phyloP scores from a whole-genome alignment of 202 grass and related monocot species.

The Elaeis oleifera region DNA sequence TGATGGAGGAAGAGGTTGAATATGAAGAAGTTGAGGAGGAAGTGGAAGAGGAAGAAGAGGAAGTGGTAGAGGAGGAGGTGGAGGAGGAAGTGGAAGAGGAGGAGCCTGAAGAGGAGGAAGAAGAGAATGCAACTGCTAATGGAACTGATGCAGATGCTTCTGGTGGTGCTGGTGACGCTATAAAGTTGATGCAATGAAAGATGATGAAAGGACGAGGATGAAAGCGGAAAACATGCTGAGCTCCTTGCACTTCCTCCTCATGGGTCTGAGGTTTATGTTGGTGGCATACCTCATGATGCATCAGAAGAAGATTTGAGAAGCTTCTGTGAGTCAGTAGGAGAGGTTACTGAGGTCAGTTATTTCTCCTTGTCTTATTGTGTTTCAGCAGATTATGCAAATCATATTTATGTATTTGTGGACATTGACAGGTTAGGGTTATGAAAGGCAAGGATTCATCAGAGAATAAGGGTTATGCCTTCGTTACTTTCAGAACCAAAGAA shows the following conservation, averaged over 20 bases:
- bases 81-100: background rate
- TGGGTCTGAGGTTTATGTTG: no score
- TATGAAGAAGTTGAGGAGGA: conserved; percentile 66
- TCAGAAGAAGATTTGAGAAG: no score
- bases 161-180: no score
- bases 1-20: conserved; percentile 68
- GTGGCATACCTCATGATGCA: no score
- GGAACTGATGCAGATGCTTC: no score
- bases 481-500: conserved; percentile 58
- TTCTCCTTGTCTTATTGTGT: conserved; percentile 7
- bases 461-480: conserved; percentile 67
- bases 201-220: no score
- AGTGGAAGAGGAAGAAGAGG: conserved; percentile 18
- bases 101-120: conserved; percentile 9
- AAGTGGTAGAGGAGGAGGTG: conserved; percentile 18
- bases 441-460: conserved; percentile 46
- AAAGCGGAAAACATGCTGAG: no score
- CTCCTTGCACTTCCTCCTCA: no score
- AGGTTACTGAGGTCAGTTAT: conserved; percentile 15
- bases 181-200: no score
- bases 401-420: background rate
- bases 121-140: background rate
- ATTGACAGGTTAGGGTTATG: conserved; percentile 72
- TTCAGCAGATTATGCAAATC: background rate
- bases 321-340: conserved; percentile 12